Base-by-base conservation (phyloP, 805 yeast species). In the Candida chauliodis region DNA sequence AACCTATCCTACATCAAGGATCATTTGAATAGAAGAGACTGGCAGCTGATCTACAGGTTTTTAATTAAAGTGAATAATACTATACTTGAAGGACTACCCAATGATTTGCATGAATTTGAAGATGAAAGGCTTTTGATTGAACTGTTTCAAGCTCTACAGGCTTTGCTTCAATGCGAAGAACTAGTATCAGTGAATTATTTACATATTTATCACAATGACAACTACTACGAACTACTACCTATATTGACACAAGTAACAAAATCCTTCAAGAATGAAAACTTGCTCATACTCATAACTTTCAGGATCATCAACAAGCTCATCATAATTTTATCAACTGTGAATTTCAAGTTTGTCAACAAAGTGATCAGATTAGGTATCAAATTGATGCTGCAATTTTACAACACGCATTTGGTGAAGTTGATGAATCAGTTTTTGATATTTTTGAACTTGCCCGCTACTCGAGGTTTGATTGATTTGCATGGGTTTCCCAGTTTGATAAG, bases 301-400 rank as follows among this genome's bases (percentile, higher is more conserved):
- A 63, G 64, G 36, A 53, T 80, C 11, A 53, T 74, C 13, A 80
- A 79, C 50, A 66, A 63, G 24, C 47, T 71, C 3, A 46, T 79
- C 5, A 45, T 72, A 0, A 55, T 61, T n/a, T 51, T 70, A 4
- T 61, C 76, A 2, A 66, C 73, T 0, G 52, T 61, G 4, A 64
- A 75, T 46, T 50, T 71, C 5, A 38, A 51, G 4, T 50, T 63
- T 15, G 64, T 74, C 3, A 48, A 69, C 43, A 46, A 50, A 14
- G 44, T 78, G 3, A 61, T 69, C 10, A 55, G 54, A 27, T 29
- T 70, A 1, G 76, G 79, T 0, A 42, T 73, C 19, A 52, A 46
- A 9, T 53, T 66, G 11, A 46, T 68, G 3, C 41, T 66, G 2
- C 52, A 49, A 18, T 52, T 73, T n/a, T 54, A 63, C 14, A 49